These are phyloP conservation scores for Trypanosoma mega DNA, from an alignment of 208 protist genomes.

Conservation along the genomic window DNA sequence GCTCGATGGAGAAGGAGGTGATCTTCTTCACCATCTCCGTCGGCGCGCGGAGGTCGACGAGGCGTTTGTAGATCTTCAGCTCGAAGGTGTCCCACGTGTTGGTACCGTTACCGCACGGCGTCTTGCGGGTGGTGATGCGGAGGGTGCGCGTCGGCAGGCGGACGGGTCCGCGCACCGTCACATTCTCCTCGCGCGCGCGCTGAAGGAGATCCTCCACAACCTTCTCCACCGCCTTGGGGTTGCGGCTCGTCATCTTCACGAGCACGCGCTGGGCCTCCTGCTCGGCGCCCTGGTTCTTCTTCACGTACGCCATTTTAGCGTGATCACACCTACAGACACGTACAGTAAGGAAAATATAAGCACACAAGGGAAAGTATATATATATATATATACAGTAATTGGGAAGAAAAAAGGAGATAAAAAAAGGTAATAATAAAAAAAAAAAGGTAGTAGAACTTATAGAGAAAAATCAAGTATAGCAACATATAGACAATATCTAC, in stretches of 20 bases:
- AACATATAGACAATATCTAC: too few relatives aligned
- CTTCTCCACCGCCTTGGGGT: conserved; percentile 97
- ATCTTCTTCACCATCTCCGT: conserved; percentile 91
- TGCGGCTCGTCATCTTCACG: conserved; percentile 97
- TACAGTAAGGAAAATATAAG: too few relatives aligned
- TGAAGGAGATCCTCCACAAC: conserved; percentile 95
- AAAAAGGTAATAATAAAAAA: too few relatives aligned
- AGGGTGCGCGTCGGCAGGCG: conserved; percentile 98
- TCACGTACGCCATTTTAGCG: conserved; percentile 77
- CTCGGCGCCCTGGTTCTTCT: conserved; percentile 61
- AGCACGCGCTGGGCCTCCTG: conserved; percentile 91
- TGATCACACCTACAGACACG: conserved; percentile 65
- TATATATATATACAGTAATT: too few relatives aligned
- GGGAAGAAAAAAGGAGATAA: too few relatives aligned
- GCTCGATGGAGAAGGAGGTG: conserved; percentile 86
- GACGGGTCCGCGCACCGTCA: conserved; percentile 97
- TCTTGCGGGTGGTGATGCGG: conserved; percentile 98
- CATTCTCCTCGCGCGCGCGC: conserved; percentile 94
- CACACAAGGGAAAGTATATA: too few relatives aligned
- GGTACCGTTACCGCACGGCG: conserved; percentile 99
- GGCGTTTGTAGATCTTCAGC: conserved; percentile 99
- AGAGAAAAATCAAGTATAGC: too few relatives aligned
- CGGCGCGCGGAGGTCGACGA: conserved; percentile 96
- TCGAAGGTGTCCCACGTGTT: conserved; percentile 99
- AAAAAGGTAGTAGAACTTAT: too few relatives aligned